Conservation (phyloP, 139 green algal species). For the Astrephomene gubernaculifera region DNA sequence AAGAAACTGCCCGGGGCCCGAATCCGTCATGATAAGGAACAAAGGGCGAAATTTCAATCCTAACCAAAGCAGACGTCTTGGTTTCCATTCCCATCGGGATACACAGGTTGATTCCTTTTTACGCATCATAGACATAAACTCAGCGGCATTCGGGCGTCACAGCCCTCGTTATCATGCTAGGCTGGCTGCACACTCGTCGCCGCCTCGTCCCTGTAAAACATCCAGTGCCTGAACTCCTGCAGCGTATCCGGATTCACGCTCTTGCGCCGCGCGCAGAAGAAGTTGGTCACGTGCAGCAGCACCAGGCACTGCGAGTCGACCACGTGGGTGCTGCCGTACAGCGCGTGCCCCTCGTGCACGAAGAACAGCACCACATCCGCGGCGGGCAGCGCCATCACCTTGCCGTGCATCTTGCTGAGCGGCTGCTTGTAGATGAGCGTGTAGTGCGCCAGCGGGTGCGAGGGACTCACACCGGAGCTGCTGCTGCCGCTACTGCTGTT, state of each 20-base stretch:
- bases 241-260: not conserved
- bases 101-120: too few relatives aligned
- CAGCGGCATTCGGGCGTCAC: too few relatives aligned
- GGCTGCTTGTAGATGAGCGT: not conserved
- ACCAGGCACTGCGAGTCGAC: not conserved
- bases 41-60: too few relatives aligned
- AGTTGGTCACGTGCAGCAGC: slow-evolving; percentile 21
- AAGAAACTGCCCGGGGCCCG: too few relatives aligned
- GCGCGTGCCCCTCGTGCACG: slow-evolving; percentile 6
- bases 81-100: too few relatives aligned
- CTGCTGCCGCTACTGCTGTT: not conserved
- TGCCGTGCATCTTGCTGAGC: not conserved
- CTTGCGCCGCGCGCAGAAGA: not conserved
- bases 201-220: too few relatives aligned
- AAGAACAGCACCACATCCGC: slow-evolving; percentile 12
- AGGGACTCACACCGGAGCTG: not conserved
- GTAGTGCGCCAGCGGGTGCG: not conserved
- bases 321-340: not conserved
- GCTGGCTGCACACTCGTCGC: too few relatives aligned
- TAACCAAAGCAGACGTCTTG: too few relatives aligned
- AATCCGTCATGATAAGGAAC: too few relatives aligned
- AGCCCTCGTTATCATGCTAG: too few relatives aligned
- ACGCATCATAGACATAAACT: too few relatives aligned
- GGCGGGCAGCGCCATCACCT: not conserved
- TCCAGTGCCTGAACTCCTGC: not conserved